Base-by-base conservation (phyloP, 495 filamentous ascomycete species). In the Aspergillus sparsus region DNA sequence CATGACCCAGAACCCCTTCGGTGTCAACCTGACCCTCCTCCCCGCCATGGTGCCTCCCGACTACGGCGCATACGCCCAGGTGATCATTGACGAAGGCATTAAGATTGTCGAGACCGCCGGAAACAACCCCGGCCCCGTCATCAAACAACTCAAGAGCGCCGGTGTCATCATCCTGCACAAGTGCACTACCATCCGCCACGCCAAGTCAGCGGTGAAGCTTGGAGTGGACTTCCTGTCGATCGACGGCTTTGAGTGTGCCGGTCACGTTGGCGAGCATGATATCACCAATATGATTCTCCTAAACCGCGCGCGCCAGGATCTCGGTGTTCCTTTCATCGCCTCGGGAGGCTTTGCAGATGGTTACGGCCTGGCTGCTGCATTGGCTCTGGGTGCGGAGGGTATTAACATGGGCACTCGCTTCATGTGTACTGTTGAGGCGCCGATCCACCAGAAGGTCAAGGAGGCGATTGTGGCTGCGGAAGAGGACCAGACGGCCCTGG, bases 201-300 rank as follows among this genome's bases (percentile, higher is more conserved):
- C 94, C 36, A 87, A 92, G 73, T 89, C 87, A 42, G 94, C 94
- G 45, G 84, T 96, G 60, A 96, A 96, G 76, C 86, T 98, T 37
- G 94, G 94, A 53, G 94, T 97, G 0, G 94, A 98, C 73, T 98
- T 98, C 75, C 77, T 98, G 36, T 91, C 86, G 34, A 98, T 98
- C 66, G 94, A 98, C 67, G 94, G 94, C 18, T 98, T 98, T 66
- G 94, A 98, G 74, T 98, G 94, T 74, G 94, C 92, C 21, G 94
- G 94, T 55, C 95, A 93, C 71, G 93, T 98, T 52, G 94, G 94
- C 63, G 94, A 98, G 80, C 83, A 83, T 46, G 94, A 98, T 68
- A 96, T 98, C 74, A 97, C 94, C 62, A 98, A 98, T 75, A 94
- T 98, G 75, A 96, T 98, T 62, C 84, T 98, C 7, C 81, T 98